Percentiles rank a stretch among this genome's conserved stretches.
Conservation (phyloP, 192 early-diverging fungal species). For the Coemansia sp. region DNA sequence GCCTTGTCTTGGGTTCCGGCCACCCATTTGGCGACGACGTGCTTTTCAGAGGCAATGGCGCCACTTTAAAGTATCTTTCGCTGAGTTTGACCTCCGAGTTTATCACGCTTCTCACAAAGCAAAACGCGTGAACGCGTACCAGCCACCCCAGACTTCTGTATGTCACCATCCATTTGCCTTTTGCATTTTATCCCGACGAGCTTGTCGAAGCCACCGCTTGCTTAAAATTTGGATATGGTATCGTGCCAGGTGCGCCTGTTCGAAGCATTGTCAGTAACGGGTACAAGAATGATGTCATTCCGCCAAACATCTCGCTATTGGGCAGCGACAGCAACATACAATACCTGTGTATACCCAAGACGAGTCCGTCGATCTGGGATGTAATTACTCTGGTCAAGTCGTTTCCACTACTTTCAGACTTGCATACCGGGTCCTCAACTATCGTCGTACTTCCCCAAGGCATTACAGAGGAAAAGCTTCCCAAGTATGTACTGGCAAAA, state of each 20-base stretch:
- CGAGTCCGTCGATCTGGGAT: neutral
- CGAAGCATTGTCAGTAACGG: too few species aligned
- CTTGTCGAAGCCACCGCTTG: neutral
- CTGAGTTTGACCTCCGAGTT: neutral
- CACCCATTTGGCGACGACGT: slow-evolving; percentile 9
- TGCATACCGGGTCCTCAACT: neutral
- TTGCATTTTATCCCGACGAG: too few species aligned
- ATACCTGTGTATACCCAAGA: neutral
- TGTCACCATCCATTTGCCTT: neutral
- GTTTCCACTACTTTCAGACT: neutral
- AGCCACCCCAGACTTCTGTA: neutral
- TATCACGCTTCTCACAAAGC: neutral
- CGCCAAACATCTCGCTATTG: too few species aligned
- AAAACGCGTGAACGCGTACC: neutral
- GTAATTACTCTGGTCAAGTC: neutral
- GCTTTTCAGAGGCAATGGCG: neutral
- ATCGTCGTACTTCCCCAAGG: neutral
- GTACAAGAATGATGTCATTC: too few species aligned
- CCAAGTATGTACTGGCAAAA: neutral
- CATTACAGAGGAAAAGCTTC: neutral
- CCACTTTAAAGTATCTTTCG: neutral
- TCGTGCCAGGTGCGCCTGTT: neutral
- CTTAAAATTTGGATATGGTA: neutral
- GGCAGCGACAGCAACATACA: neutral
- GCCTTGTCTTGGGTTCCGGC: neutral